Conservation (phyloP, 108 stramenopile species). For the Licmophora abbreviata region DNA sequence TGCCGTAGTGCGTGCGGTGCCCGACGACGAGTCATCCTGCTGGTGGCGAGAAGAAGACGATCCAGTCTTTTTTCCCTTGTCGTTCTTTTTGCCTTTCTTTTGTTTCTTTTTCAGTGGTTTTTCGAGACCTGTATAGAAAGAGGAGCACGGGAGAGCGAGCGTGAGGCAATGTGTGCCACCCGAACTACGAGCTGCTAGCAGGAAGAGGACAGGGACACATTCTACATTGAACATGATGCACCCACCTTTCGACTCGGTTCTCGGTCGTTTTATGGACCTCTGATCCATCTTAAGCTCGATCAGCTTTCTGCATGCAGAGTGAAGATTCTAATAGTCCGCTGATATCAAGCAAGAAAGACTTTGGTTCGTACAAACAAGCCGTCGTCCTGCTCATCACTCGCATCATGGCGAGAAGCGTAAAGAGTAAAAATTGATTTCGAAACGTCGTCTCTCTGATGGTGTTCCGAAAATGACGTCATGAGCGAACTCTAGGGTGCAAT, state of each 20-base stretch:
- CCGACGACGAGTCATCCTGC: neutral
- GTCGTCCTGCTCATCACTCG: neutral
- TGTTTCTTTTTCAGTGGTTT: too few species aligned
- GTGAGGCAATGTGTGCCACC: neutral
- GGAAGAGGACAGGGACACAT: neutral
- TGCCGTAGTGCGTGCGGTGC: slow-evolving; percentile 23
- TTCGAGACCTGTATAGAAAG: neutral
- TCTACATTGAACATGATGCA: neutral
- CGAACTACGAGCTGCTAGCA: neutral
- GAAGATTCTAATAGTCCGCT: neutral
- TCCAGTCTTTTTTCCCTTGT: too few species aligned
- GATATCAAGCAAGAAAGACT: neutral
- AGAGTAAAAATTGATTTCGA: neutral
- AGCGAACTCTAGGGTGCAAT: too few species aligned
- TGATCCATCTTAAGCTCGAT: slow-evolving; percentile 2
- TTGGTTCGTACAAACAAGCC: neutral
- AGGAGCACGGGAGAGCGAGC: neutral
- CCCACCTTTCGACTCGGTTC: slow-evolving; percentile 9
- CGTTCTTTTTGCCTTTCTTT: too few species aligned
- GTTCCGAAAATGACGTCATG: slow-evolving; percentile 25
- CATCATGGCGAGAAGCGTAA: neutral
- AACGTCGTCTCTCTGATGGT: neutral
- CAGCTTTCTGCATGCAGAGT: too few species aligned
- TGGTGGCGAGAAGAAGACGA: neutral
- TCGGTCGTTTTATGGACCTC: slow-evolving; percentile 7